These are phyloP conservation scores for Penicillium sclerotigenum DNA, from an alignment of 2,329 filamentous ascomycete species.

Conservation along the genomic window DNA sequence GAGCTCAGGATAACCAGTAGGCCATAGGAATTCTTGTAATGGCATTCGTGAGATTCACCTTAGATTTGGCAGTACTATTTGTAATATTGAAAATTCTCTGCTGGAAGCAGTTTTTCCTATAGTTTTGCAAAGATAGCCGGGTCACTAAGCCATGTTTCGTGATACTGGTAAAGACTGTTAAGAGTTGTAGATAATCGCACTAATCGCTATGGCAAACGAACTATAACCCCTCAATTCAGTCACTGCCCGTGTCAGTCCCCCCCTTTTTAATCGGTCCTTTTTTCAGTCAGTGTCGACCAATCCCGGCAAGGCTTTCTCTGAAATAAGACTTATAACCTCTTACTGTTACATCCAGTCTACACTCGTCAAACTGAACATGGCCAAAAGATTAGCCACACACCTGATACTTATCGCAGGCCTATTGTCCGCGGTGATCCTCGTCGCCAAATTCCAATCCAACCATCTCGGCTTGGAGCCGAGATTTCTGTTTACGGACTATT, in stretches of 20 bases:
- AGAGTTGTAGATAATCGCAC: not conserved
- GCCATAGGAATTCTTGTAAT: not conserved
- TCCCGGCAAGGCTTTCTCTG: not conserved
- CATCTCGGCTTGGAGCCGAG: not conserved
- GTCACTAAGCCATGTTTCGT: not conserved
- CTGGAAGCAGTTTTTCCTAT: not conserved
- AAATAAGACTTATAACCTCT: not conserved
- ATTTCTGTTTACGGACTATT: not conserved
- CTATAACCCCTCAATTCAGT: not conserved
- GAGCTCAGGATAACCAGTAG: not conserved
- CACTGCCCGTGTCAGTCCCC: not conserved
- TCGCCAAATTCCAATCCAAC: not conserved
- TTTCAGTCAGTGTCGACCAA: not conserved
- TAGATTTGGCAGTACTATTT: not conserved
- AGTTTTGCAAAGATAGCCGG: not conserved
- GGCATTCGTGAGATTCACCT: not conserved
- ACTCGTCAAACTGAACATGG: not conserved
- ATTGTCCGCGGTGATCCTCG: not conserved
- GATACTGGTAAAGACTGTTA: not conserved
- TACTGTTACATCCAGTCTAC: not conserved
- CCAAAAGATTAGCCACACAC: not conserved
- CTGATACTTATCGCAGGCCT: conserved; percentile 4
- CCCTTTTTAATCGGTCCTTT: not conserved
- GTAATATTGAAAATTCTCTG: not conserved
- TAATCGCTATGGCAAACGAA: not conserved